phyloP scores from a whole-genome alignment of 2,329 filamentous ascomycete species.

The Macrophomina pseudophaseolina region DNA sequence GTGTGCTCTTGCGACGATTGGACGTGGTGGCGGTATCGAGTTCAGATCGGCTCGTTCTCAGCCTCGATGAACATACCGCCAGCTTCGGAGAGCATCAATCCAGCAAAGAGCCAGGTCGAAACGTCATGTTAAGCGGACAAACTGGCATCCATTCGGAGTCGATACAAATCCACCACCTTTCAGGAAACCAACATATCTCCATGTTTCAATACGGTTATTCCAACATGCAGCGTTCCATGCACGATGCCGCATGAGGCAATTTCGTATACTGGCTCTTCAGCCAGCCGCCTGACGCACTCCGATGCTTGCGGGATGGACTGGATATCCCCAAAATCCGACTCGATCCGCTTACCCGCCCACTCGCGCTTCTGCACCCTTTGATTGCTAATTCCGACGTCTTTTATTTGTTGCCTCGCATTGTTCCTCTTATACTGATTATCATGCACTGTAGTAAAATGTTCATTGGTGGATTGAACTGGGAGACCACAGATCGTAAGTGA shows the following conservation, averaged over 20 bases:
- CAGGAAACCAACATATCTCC: background rate
- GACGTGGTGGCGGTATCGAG: conserved; percentile 24
- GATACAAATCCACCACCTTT: background rate
- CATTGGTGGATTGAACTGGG: conserved; percentile 98
- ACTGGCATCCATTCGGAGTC: background rate
- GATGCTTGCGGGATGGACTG: background rate
- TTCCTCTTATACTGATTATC: background rate
- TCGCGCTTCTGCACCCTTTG: background rate
- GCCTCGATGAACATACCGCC: background rate
- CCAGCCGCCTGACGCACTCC: background rate
- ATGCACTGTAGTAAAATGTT: conserved; percentile 85
- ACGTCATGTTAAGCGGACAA: conserved; percentile 1
- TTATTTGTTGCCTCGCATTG: conserved; percentile 33
- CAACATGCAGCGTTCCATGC: background rate
- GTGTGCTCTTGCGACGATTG: conserved; percentile 37
- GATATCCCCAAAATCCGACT: conserved; percentile 11
- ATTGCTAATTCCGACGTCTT: conserved; percentile 36
- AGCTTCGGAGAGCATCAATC: conserved; percentile 10
- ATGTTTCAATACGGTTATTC: background rate
- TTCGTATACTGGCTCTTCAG: background rate
- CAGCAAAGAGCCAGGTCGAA: conserved; percentile 23
- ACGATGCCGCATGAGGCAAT: too few species aligned
- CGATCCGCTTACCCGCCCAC: conserved; percentile 16
- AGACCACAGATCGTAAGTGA: conserved; percentile 92
- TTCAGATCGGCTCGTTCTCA: background rate